phyloP scores from a whole-genome alignment of 1,284 basidiomycete genomes.

The Leccinum fuscescens region DNA sequence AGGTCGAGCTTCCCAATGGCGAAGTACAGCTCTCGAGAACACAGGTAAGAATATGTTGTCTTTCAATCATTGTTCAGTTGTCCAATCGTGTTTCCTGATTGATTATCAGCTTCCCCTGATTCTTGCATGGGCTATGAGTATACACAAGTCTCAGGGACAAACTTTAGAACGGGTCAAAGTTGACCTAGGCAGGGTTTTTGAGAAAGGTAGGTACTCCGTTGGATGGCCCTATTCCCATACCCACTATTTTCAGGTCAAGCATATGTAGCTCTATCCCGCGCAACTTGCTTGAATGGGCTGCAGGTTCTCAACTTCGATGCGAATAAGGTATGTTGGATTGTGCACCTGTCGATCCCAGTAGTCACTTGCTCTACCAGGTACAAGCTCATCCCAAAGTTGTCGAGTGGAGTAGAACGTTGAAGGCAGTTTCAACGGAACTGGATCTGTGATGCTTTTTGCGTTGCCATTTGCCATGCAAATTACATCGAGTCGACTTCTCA shows the following conservation, averaged over 20 bases:
- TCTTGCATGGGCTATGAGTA: constrained; percentile 92
- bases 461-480: background rate
- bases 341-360: background rate
- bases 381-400: constrained; percentile 70
- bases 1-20: constrained; percentile 80
- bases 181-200: constrained; percentile 79
- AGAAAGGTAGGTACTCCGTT: constrained; percentile 63
- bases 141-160: constrained; percentile 93
- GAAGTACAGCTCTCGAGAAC: constrained; percentile 73
- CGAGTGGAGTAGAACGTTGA: constrained; percentile 64
- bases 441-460: constrained; percentile 6
- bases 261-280: constrained; percentile 95
- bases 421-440: constrained; percentile 29
- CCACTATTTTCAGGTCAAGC: constrained; percentile 64
- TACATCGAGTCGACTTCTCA: background rate
- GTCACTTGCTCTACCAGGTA: constrained; percentile 43
- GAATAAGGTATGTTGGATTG: constrained; percentile 52
- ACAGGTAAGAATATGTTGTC: constrained; percentile 48
- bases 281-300: constrained; percentile 86
- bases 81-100: background rate
- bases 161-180: constrained; percentile 85
- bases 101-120: constrained; percentile 66
- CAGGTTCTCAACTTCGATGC: constrained; percentile 88
- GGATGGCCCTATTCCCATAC: background rate
- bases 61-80: background rate